A percentile compares a stretch with the other conserved stretches of the same genome.
Conservation (phyloP, 2,329 filamentous ascomycete species). For the Myriosclerotinia duriaeana region DNA sequence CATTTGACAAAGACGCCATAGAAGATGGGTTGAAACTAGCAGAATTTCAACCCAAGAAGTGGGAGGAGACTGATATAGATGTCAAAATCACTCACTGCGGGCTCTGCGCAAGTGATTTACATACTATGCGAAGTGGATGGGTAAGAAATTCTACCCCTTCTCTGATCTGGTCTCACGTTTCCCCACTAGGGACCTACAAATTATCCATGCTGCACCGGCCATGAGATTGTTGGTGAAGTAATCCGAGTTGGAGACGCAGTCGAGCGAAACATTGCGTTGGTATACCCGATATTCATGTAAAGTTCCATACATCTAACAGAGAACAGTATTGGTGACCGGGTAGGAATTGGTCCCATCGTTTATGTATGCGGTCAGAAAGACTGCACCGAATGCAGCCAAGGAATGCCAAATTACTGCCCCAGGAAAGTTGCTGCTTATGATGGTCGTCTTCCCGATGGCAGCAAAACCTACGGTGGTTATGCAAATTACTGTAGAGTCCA, state of each 20-base stretch:
- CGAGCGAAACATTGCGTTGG: slow-evolving; percentile 25
- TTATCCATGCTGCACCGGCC: slow-evolving; percentile 46
- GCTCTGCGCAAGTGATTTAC: slow-evolving; percentile 44
- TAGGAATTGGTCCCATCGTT: slow-evolving; percentile 16
- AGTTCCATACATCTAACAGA: not conserved
- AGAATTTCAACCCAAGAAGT: slow-evolving; percentile 46
- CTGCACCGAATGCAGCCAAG: slow-evolving; percentile 6
- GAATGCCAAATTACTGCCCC: slow-evolving; percentile 20
- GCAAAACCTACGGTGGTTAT: slow-evolving; percentile 25
- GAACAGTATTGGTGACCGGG: not conserved
- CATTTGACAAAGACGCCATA: slow-evolving; percentile 32
- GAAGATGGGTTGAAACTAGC: slow-evolving; percentile 35
- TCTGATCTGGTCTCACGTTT: slow-evolving; percentile 7
- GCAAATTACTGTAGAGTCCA: slow-evolving; percentile 53
- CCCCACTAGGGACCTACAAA: slow-evolving; percentile 41
- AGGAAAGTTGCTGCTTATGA: slow-evolving; percentile 17
- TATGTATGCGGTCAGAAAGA: slow-evolving; percentile 10
- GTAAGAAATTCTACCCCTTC: slow-evolving; percentile 12
- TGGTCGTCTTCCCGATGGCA: slow-evolving; percentile 8
- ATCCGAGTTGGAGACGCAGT: slow-evolving; percentile 45
- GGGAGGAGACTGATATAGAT: slow-evolving; percentile 50
- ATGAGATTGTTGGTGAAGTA: slow-evolving; percentile 50
- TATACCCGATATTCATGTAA: not conserved
- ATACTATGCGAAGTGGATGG: slow-evolving; percentile 37
- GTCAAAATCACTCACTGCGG: slow-evolving; percentile 49